Evolutionary conservation across 768 basidiomycete genomes (phyloP).

Genomic region (Dacryopinax primogenitus): DNA sequence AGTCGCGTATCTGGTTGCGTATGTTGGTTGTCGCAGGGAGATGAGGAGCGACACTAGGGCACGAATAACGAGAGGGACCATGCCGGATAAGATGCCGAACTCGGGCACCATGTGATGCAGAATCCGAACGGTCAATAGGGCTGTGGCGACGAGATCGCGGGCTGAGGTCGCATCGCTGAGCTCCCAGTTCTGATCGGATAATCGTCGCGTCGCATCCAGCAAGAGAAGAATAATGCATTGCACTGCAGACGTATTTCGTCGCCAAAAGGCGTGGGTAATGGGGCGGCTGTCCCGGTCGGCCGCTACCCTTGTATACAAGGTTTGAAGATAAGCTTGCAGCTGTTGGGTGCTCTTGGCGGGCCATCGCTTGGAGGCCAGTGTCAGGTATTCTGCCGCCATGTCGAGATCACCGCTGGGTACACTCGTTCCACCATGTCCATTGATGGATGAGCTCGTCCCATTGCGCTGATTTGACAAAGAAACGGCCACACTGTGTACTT

Average conservation of each 20-base stretch:
- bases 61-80: background rate
- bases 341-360: background rate
- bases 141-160: background rate
- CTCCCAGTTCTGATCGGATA: background rate
- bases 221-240: background rate
- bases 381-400: background rate
- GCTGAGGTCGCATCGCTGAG: background rate
- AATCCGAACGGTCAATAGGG: background rate
- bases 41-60: background rate
- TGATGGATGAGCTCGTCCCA: background rate
- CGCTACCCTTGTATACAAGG: background rate
- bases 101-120: slow-evolving; percentile 4
- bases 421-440: background rate
- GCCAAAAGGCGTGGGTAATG: background rate
- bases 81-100: background rate
- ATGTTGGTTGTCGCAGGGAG: background rate
- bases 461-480: background rate
- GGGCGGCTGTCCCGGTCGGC: background rate
- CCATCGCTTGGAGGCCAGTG: background rate
- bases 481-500: background rate
- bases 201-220: background rate
- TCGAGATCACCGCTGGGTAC: background rate
- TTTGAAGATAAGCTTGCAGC: background rate
- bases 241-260: slow-evolving; percentile 3
- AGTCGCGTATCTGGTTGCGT: background rate